phyloP scores from a whole-genome alignment of 331 rosid genomes.

The Prunus yedoensis region DNA sequence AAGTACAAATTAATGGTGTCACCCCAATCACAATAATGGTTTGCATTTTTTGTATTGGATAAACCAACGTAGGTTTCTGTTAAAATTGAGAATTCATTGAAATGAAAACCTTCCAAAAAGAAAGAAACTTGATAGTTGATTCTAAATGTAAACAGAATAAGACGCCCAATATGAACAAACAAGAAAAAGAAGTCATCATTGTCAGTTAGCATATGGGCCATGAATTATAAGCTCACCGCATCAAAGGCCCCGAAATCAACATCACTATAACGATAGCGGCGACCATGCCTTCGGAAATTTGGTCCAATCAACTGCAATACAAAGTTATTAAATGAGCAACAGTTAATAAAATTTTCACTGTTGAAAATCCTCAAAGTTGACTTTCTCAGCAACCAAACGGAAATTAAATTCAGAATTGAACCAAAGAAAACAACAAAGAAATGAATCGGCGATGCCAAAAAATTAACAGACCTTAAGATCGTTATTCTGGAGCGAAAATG shows the following conservation, averaged over 20 bases:
- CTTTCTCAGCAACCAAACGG: conserved; percentile 10
- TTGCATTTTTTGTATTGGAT: background rate
- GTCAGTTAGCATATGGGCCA: background rate
- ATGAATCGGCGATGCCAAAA: background rate
- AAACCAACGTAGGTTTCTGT: background rate
- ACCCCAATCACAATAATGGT: background rate
- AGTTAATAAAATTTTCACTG: background rate
- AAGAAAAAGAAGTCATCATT: background rate
- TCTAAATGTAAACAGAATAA: background rate
- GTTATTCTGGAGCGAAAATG: background rate
- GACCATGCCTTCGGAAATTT: conserved; percentile 24
- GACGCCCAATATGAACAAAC: too few species aligned
- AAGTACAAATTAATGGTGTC: background rate
- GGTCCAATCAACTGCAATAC: conserved; percentile 41
- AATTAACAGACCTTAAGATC: conserved; percentile 33
- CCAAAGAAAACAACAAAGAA: background rate
- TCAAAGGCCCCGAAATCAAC: conserved; percentile 46
- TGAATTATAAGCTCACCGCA: conserved; percentile 31
- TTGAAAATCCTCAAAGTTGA: background rate
- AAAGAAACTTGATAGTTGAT: background rate
- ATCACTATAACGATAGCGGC: conserved; percentile 24
- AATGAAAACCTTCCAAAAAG: background rate
- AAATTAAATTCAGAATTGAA: background rate
- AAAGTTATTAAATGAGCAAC: background rate
- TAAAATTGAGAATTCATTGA: background rate